These are phyloP conservation scores for Hylodesmum podocarpum DNA, from an alignment of 306 rosid genomes.

Conservation along the genomic window DNA sequence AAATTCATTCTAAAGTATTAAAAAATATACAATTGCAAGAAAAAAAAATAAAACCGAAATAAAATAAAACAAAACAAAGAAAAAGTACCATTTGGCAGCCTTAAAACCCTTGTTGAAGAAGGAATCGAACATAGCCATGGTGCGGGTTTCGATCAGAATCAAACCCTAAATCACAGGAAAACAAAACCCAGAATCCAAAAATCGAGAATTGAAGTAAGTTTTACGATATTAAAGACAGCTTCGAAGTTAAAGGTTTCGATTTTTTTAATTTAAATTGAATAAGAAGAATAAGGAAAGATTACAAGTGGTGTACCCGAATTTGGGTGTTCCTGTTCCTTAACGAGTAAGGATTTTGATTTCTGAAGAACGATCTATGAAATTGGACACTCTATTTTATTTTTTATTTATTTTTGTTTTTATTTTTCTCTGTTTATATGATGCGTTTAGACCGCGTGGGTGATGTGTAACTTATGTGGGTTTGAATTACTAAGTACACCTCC, in stretches of 20 bases:
- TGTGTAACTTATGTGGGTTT: neutral
- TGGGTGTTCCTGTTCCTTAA: constrained; percentile 42
- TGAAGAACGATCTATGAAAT: constrained; percentile 26
- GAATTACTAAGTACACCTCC: too few species aligned
- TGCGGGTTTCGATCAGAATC: constrained; percentile 32
- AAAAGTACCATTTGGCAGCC: constrained; percentile 76
- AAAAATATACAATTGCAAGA: neutral
- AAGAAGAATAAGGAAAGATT: neutral
- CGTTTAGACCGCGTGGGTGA: neutral
- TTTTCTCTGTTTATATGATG: neutral
- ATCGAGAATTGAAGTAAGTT: constrained; percentile 21
- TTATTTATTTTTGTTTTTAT: neutral
- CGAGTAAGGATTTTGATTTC: constrained; percentile 32
- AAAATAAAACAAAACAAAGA: neutral
- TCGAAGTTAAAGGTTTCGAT: neutral
- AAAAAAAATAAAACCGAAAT: neutral
- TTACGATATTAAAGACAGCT: neutral
- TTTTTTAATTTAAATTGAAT: neutral
- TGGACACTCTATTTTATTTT: neutral
- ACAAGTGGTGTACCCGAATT: neutral
- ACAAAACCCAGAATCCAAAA: constrained; percentile 7
- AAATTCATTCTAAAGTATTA: neutral
- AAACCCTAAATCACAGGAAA: constrained; percentile 22
- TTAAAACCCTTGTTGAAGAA: constrained; percentile 91
- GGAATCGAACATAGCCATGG: constrained; percentile 86